A percentile compares a stretch with the other conserved stretches of the same genome.
These are phyloP conservation scores for Candida taoyuanica DNA, from an alignment of 805 yeast genomes.

Conservation along the genomic window DNA sequence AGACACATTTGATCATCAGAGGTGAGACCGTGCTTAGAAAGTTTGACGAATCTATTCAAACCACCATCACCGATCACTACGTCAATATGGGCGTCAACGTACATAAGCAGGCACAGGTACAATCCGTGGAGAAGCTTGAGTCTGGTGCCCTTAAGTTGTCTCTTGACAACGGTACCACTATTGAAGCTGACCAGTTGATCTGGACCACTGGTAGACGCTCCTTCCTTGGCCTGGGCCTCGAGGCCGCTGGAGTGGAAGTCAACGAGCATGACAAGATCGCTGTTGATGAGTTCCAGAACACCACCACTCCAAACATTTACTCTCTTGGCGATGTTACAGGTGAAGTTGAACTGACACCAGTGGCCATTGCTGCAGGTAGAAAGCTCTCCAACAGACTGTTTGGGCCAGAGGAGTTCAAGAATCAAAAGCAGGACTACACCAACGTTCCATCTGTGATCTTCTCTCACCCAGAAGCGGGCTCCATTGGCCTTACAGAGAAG, in stretches of 20 bases:
- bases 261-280: slow-evolving; percentile 58
- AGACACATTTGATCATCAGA: slow-evolving; percentile 84
- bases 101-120: slow-evolving; percentile 59
- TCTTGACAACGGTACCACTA: slow-evolving; percentile 34
- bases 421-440: slow-evolving; percentile 77
- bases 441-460: slow-evolving; percentile 96
- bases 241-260: slow-evolving; percentile 64
- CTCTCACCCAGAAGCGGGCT: slow-evolving; percentile 96
- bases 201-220: slow-evolving; percentile 96
- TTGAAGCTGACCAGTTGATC: slow-evolving; percentile 74
- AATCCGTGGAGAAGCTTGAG: slow-evolving; percentile 42
- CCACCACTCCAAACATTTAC: slow-evolving; percentile 64
- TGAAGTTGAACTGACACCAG: slow-evolving; percentile 92
- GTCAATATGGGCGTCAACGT: slow-evolving; percentile 76
- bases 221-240: slow-evolving; percentile 67
- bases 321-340: slow-evolving; percentile 96
- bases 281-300: slow-evolving; percentile 86
- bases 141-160: slow-evolving; percentile 47
- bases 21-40: slow-evolving; percentile 86
- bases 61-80: slow-evolving; percentile 75
- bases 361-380: slow-evolving; percentile 98
- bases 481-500: slow-evolving; percentile 80
- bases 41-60: slow-evolving; percentile 79
- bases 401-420: slow-evolving; percentile 66
- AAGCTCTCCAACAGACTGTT: slow-evolving; percentile 86